phyloP scores from a whole-genome alignment of 2,329 filamentous ascomycete species.

The Trichophyton schoenleinii region DNA sequence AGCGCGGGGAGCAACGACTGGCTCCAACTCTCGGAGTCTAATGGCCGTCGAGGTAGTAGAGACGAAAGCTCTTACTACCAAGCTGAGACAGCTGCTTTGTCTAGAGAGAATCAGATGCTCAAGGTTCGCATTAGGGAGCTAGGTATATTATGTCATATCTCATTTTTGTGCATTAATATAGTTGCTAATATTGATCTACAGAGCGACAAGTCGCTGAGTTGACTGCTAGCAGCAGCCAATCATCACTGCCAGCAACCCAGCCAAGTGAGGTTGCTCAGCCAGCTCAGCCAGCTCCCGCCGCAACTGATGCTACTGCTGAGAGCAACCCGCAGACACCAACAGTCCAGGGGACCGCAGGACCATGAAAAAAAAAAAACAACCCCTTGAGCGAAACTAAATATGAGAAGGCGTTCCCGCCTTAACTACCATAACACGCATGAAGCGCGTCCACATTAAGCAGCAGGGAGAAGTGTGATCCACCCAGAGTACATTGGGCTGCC shows the following conservation, averaged over 20 bases:
- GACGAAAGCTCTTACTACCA: constrained; percentile 38
- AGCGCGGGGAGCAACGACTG: constrained; percentile 3
- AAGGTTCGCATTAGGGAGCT: constrained; percentile 36
- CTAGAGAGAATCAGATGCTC: constrained; percentile 38
- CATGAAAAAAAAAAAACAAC: not conserved
- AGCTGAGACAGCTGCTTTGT: constrained; percentile 35
- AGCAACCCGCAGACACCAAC: not conserved
- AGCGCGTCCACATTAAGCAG: not conserved
- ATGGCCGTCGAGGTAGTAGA: constrained; percentile 27
- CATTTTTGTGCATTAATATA: not conserved
- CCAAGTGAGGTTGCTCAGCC: not conserved
- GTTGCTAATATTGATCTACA: not conserved
- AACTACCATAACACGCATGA: not conserved
- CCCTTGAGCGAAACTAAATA: not conserved
- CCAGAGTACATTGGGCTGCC: not conserved
- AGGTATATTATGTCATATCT: constrained; percentile 20
- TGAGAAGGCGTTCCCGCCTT: not conserved
- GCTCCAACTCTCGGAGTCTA: constrained; percentile 15
- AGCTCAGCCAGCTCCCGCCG: not conserved
- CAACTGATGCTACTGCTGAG: not conserved
- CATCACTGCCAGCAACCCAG: not conserved
- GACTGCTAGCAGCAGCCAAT: not conserved
- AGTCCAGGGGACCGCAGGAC: not conserved
- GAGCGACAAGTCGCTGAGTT: not conserved
- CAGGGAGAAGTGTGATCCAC: not conserved